Conservation (phyloP, 805 yeast species). For the Ascoidea asiatica region DNA sequence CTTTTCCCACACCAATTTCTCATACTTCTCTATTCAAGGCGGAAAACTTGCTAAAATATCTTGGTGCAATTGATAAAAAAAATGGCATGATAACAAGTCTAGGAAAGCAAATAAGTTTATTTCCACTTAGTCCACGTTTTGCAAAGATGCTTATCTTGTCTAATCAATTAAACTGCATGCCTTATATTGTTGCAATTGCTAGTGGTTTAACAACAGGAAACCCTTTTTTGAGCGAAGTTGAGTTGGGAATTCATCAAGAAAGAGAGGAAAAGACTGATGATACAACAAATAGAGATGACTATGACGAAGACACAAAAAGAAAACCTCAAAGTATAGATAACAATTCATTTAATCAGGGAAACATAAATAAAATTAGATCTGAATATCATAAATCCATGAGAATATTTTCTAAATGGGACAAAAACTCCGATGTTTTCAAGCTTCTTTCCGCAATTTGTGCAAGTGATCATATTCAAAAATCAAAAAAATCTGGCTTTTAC, state of each 20-base stretch:
- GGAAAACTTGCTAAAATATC: conserved; percentile 45
- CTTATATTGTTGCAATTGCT: conserved; percentile 83
- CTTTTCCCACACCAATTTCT: conserved; percentile 92
- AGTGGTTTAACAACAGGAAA: conserved; percentile 91
- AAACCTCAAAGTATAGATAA: conserved; percentile 22
- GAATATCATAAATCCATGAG: conserved; percentile 46
- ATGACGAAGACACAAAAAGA: conserved; percentile 14
- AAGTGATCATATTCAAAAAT: conserved; percentile 52
- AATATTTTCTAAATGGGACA: conserved; percentile 55
- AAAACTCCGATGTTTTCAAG: conserved; percentile 60
- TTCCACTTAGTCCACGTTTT: conserved; percentile 90
- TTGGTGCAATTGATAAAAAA: conserved; percentile 62
- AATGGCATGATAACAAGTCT: conserved; percentile 52
- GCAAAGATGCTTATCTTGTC: conserved; percentile 83
- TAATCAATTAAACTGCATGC: conserved; percentile 73
- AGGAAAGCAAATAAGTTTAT: conserved; percentile 77
- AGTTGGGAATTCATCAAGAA: conserved; percentile 38
- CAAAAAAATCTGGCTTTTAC: conserved; percentile 34
- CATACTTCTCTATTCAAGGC: conserved; percentile 46
- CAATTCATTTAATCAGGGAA: conserved; percentile 22
- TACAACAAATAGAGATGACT: conserved; percentile 16
- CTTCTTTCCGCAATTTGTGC: conserved; percentile 80
- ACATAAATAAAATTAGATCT: conserved; percentile 27
- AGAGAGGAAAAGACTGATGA: conserved; percentile 7
- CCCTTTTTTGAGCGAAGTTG: conserved; percentile 68